Percentiles rank a stretch among this genome's conserved stretches.
These are phyloP conservation scores for Podospora conica DNA, from an alignment of 495 filamentous ascomycete species.

Conservation along the genomic window DNA sequence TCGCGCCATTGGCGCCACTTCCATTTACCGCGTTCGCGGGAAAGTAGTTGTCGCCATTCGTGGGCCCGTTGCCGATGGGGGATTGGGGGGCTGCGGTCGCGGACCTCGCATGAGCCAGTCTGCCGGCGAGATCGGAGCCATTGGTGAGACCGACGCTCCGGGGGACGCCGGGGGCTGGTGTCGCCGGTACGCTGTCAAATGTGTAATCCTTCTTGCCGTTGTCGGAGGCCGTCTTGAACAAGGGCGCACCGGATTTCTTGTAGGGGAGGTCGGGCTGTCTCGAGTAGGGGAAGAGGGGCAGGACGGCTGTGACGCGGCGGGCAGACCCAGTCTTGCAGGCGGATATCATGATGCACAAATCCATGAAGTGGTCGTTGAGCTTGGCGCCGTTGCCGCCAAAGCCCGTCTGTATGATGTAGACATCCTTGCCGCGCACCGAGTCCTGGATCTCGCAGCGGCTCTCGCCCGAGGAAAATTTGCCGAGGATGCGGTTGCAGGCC, in stretches of 20 bases:
- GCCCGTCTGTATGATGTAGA: slow-evolving; percentile 92
- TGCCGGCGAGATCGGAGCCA: slow-evolving; percentile 61
- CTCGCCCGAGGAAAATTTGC: slow-evolving; percentile 90
- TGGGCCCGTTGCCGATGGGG: slow-evolving; percentile 18
- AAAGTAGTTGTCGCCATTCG: slow-evolving; percentile 20
- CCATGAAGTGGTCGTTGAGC: slow-evolving; percentile 93
- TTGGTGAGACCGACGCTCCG: slow-evolving; percentile 58
- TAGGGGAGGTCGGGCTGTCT: slow-evolving; percentile 94
- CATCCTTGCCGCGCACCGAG: slow-evolving; percentile 94
- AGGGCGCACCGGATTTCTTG: slow-evolving; percentile 85
- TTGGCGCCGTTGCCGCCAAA: slow-evolving; percentile 53
- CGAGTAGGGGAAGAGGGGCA: slow-evolving; percentile 94
- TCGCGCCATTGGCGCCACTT: slow-evolving; percentile 32
- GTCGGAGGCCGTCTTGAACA: slow-evolving; percentile 59
- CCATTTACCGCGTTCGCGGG: slow-evolving; percentile 19
- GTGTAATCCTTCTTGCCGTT: slow-evolving; percentile 64
- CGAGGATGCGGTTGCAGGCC: slow-evolving; percentile 70
- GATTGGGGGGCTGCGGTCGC: slow-evolving; percentile 18
- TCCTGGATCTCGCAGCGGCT: slow-evolving; percentile 92
- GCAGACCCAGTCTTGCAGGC: slow-evolving; percentile 97
- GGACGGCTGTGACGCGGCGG: slow-evolving; percentile 81
- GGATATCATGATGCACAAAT: slow-evolving; percentile 93
- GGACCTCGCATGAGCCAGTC: slow-evolving; percentile 46
- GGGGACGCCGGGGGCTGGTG: slow-evolving; percentile 63
- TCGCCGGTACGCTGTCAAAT: slow-evolving; percentile 87